Evolutionary conservation across 225 moss, liverwort and hornwort genomes (phyloP), one percentile per base, ranked within the genome.

Genomic region (Ulota crispa): DNA sequence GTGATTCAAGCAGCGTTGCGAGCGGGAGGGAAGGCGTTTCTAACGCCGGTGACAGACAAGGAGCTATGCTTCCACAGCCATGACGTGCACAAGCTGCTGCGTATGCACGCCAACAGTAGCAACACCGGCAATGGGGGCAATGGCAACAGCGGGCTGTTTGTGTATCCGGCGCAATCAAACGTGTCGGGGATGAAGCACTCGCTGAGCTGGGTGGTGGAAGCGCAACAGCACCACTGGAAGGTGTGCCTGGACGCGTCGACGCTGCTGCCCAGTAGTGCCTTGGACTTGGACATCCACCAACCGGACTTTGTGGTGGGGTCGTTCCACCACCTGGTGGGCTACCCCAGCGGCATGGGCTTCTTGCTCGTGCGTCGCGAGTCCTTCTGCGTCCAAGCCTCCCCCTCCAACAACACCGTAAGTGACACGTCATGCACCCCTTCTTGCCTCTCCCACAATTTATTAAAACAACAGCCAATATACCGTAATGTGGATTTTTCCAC

Each of bases 271-370:
- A 60, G 91, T 10, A 88, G 82, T 23, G 75, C 34, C 1, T 66
- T 97, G 68, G 91, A 97, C 70, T 85, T 97, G 62, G 85, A 87
- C 59, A 76, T 89, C 39, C 70, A 90, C 75, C 91, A 89, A 66
- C 93, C 95, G 6, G 95, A 97, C 45, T 87, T 95, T 70, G 80
- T 94, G 34, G 74, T 95, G 7, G 96, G 96, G 28, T 95, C 96
- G 7, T 92, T 93, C 70, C 80, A 87, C 64, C 95, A 93, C 82
- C 81, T 97, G 73, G 70, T 95, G 30, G 96, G 96, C 23, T 97
- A 97, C 64, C 96, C 96, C 6, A 83, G 93, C 11, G 96, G 96
- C 37, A 83, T 97, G 79, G 93, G 93, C 16, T 96, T 92, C 82
- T 76, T 96, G 8, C 84, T 96, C 0, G 91, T 96, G 18, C 83